These are phyloP conservation scores for Coprinopsis cinerea DNA, from an alignment of 768 basidiomycete genomes.

Conservation along the genomic window DNA sequence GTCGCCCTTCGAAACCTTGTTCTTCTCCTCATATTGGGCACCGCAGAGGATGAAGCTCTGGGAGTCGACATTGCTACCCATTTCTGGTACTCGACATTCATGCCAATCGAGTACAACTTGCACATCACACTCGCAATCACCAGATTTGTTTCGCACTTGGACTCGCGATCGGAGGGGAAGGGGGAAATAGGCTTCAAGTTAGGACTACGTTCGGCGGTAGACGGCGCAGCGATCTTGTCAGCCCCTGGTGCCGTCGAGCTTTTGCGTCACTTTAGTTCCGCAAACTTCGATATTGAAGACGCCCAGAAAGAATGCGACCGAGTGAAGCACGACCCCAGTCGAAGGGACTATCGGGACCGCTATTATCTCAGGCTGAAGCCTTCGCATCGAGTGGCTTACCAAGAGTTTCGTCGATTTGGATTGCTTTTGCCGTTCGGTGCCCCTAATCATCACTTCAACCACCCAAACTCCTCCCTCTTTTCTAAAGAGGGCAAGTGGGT, in stretches of 20 bases:
- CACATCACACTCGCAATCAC: no score
- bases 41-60: constrained; percentile 21
- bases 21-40: constrained; percentile 36
- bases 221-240: no score
- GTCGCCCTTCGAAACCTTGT: constrained; percentile 35
- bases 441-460: neutral
- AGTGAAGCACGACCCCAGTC: neutral
- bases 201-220: no score
- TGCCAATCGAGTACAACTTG: constrained; percentile 28
- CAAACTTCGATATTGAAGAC: neutral
- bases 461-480: neutral
- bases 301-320: neutral
- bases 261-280: neutral
- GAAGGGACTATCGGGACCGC: neutral
- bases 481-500: neutral
- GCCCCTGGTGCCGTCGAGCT: no score
- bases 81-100: constrained; percentile 41
- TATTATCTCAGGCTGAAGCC: neutral
- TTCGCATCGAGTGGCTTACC: neutral
- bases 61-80: constrained; percentile 42
- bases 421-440: neutral
- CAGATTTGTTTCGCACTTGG: no score
- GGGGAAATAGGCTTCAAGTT: no score
- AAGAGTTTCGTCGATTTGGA: neutral
- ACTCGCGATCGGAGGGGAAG: no score